Evolutionary conservation across 163 green algal species (phyloP).

Genomic region (Chloromonas sp.): DNA sequence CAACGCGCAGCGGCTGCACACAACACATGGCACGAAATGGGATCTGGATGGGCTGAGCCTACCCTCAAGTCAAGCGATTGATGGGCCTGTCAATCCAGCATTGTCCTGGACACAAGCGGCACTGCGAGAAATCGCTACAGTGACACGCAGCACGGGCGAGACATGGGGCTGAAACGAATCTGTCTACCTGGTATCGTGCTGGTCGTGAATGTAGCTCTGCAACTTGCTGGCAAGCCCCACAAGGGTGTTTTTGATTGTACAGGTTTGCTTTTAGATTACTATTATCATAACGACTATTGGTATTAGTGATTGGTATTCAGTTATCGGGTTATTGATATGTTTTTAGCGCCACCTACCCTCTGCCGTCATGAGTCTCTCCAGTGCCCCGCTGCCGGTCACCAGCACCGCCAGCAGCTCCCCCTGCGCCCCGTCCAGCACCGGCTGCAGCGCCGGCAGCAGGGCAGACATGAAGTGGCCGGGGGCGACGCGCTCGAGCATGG

Average conservation of each 20-base stretch:
- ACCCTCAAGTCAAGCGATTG: too few relatives aligned
- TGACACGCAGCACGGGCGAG: too few relatives aligned
- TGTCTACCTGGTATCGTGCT: too few relatives aligned
- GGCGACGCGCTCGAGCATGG: slow-evolving; percentile 38
- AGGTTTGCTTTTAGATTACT: too few relatives aligned
- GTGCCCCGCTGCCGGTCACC: slow-evolving; percentile 21
- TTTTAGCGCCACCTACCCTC: background rate
- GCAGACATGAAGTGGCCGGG: slow-evolving; percentile 39
- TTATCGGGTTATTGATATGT: background rate
- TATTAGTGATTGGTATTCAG: too few relatives aligned
- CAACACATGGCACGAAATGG: background rate
- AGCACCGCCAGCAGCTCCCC: slow-evolving; percentile 49
- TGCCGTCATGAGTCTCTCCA: slow-evolving; percentile 18
- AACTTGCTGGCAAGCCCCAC: background rate
- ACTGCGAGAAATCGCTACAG: too few relatives aligned
- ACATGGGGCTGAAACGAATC: too few relatives aligned
- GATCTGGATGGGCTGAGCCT: too few relatives aligned
- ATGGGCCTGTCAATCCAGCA: too few relatives aligned
- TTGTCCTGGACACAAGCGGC: background rate
- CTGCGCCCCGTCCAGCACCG: slow-evolving; percentile 29
- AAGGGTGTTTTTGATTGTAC: background rate
- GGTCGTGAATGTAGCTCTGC: too few relatives aligned
- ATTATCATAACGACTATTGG: too few relatives aligned
- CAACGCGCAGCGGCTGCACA: background rate
- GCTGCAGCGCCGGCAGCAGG: slow-evolving; percentile 41